Base-by-base conservation (phyloP, 805 yeast genomes). In the Suhomyces canberraensis region DNA sequence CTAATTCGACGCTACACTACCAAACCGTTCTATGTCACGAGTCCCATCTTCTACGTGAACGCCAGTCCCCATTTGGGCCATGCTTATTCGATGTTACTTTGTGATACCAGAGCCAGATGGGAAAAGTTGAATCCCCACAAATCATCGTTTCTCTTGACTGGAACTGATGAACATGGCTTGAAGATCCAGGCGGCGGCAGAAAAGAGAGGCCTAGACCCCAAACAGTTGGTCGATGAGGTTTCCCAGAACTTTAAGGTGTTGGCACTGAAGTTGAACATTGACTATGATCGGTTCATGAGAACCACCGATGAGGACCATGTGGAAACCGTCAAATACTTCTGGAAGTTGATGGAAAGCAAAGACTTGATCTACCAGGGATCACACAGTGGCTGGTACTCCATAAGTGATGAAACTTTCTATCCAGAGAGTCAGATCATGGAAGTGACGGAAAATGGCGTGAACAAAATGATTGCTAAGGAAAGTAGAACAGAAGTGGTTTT, bases 111-210 rank as follows among this genome's bases (percentile, higher is more conserved):
- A 34, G 75, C 72, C 42, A 69, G 96, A 45, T 91, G 95, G 95
- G 75, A 75, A 25, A 56, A 47, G 39, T 61, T 73, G 2, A 54
- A 63, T 3, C 60, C 76, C 0, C 35, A 26, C 14, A 48, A 44
- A 3, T 26, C 41, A 15, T 61, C 80, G 1, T 74, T 64, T 41
- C 74, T 90, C 52, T 76, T 86, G 5, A 93, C 98, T 0, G 98
- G 98, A 0, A 90, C 97, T 0, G 98, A 93, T 58, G 98, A 93
- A 60, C 98, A 93, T 58, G 98, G 98, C 0, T 63, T 89, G 37
- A 93, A 93, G 65, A 91, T 91, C 20, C 95, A 87, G 50, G 69
- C 76, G n/a, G 97, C 95, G 0, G 95, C 96, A 0, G 68, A 66
- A 39, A 71, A 69, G 9, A 52, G 53, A 5, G 69, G 71, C 0